These are phyloP conservation scores for Rhizoctonia solani DNA, from an alignment of 1,284 basidiomycete species.

Conservation along the genomic window DNA sequence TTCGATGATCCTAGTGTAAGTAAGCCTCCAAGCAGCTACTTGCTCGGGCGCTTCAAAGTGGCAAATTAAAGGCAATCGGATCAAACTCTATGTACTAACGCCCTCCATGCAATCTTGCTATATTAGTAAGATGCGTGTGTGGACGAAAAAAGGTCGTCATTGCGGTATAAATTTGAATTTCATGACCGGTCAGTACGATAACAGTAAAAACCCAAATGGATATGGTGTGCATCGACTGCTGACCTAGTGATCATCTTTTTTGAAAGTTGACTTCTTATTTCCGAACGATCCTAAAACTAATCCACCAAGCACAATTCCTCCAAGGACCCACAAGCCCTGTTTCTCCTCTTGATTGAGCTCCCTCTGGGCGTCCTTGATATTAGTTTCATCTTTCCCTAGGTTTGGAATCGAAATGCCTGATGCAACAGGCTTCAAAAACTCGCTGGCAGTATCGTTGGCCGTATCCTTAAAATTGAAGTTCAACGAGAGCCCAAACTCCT, in stretches of 20 bases:
- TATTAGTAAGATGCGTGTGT: too few species aligned
- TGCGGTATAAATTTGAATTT: too few species aligned
- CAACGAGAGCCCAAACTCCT: slow-evolving; percentile 9
- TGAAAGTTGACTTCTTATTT: slow-evolving; percentile 18
- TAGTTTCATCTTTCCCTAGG: slow-evolving; percentile 7
- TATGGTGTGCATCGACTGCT: too few species aligned
- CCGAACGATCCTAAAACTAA: slow-evolving; percentile 46
- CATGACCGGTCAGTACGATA: too few species aligned
- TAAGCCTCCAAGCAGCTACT: background rate
- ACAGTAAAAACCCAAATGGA: too few species aligned
- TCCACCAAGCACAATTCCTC: slow-evolving; percentile 58
- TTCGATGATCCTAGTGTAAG: background rate
- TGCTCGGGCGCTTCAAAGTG: slow-evolving; percentile 20
- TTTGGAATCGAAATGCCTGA: background rate
- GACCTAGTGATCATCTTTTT: slow-evolving; percentile 4
- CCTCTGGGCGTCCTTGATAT: slow-evolving; percentile 46
- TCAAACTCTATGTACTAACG: background rate
- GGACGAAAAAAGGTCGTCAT: too few species aligned
- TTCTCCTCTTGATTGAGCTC: slow-evolving; percentile 58
- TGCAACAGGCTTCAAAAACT: background rate
- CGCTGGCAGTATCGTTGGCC: background rate
- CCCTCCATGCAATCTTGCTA: too few species aligned
- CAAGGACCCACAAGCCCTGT: slow-evolving; percentile 57
- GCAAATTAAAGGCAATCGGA: background rate
- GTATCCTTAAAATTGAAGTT: slow-evolving; percentile 6